Evolutionary conservation across 768 basidiomycete species (phyloP).

Genomic region (Sporobolomyces pararoseus): DNA sequence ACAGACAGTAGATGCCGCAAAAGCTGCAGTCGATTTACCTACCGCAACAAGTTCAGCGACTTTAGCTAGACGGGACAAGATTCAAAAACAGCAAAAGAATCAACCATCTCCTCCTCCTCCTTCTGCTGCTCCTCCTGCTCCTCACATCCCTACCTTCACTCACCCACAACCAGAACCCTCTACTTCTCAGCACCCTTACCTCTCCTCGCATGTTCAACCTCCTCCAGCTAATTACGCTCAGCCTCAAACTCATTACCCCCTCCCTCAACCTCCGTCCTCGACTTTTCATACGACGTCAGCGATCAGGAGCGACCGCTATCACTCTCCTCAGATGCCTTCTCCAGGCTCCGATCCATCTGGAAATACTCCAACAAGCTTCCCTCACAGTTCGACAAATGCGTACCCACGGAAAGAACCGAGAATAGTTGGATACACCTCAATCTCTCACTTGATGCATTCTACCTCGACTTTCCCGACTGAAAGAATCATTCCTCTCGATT

Average conservation of each 20-base stretch:
- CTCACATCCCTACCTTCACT: constrained; percentile 5
- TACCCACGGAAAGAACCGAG: constrained; percentile 46
- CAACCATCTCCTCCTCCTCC: background rate
- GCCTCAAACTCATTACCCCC: background rate
- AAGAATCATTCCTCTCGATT: constrained; percentile 68
- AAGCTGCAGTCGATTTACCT: constrained; percentile 20
- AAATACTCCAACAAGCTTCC: constrained; percentile 14
- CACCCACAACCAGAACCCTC: background rate
- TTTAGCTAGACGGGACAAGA: constrained; percentile 5
- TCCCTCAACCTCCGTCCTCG: background rate
- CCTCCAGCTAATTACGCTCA: background rate
- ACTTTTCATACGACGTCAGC: background rate
- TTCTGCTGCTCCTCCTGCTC: background rate
- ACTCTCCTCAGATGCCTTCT: constrained; percentile 16
- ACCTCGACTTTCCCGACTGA: constrained; percentile 78
- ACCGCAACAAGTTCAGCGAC: constrained; percentile 31
- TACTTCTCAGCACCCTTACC: constrained; percentile 4
- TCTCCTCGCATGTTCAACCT: constrained; percentile 4
- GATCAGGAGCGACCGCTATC: background rate
- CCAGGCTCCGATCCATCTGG: background rate
- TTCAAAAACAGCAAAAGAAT: background rate
- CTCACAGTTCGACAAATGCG: constrained; percentile 14
- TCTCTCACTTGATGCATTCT: constrained; percentile 83
- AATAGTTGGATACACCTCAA: constrained; percentile 65
- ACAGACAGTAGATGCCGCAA: constrained; percentile 5